A percentile compares a stretch with the other conserved stretches of the same genome.
Evolutionary conservation across 495 filamentous ascomycete genomes (phyloP).

Genomic region (Talaromyces nanjingensis): DNA sequence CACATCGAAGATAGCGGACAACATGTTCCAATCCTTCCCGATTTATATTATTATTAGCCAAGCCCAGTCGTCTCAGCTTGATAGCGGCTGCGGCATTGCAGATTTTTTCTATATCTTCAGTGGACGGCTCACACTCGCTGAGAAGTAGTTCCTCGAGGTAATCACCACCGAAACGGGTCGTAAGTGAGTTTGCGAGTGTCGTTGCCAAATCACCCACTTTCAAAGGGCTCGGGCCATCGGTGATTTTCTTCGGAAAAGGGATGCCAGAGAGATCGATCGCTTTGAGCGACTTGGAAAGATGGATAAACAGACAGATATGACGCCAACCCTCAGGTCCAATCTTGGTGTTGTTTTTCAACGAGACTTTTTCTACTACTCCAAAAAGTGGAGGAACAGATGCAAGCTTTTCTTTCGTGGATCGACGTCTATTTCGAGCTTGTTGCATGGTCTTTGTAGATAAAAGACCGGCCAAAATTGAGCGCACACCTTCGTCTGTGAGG

Average conservation of each 20-base stretch:
- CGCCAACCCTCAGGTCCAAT: conserved; percentile 85
- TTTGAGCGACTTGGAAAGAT: conserved; percentile 81
- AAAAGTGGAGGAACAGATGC: conserved; percentile 20
- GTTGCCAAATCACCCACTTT: conserved; percentile 41
- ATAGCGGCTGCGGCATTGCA: conserved; percentile 69
- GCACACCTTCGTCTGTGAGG: conserved; percentile 75
- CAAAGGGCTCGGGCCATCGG: conserved; percentile 13
- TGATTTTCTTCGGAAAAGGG: conserved; percentile 55
- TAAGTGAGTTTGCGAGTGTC: conserved; percentile 66
- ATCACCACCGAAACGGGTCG: conserved; percentile 64
- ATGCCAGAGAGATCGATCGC: conserved; percentile 81
- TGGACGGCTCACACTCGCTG: conserved; percentile 64
- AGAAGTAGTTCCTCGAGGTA: conserved; percentile 80
- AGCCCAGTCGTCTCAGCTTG: conserved; percentile 66
- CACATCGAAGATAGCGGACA: conserved; percentile 61
- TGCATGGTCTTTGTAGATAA: conserved; percentile 68
- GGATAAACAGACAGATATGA: conserved; percentile 81
- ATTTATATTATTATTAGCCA: conserved; percentile 74
- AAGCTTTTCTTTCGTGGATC: conserved; percentile 20
- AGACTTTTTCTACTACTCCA: conserved; percentile 79
- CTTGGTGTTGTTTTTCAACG: conserved; percentile 82
- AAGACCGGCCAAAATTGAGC: conserved; percentile 79
- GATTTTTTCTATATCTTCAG: conserved; percentile 62
- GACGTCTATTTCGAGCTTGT: conserved; percentile 39
- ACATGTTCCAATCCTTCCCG: conserved; percentile 68